These are phyloP conservation scores for Wilhelminamyces savonicus DNA, from an alignment of 805 yeast genomes.

Conservation along the genomic window DNA sequence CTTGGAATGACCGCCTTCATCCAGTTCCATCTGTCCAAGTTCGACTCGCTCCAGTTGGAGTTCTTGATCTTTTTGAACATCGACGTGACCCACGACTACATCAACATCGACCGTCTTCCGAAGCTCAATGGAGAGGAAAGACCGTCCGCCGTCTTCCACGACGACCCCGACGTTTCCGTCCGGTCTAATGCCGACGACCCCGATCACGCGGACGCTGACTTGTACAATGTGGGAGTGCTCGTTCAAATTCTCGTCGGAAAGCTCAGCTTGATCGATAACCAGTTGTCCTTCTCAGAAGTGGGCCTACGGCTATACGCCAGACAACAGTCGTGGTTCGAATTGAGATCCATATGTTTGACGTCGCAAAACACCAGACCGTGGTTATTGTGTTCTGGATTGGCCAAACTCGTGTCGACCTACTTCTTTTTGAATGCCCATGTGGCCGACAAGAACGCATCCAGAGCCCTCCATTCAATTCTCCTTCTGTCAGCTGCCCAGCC, in stretches of 20 bases:
- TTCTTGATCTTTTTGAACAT: conserved; percentile 40
- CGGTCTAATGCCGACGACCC: conserved; percentile 2
- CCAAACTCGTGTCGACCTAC: conserved; percentile 23
- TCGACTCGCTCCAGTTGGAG: conserved; percentile 38
- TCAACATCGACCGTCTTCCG: conserved; percentile 21
- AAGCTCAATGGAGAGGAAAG: conserved; percentile 16
- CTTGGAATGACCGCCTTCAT: conserved; percentile 32
- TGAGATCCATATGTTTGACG: conserved; percentile 15
- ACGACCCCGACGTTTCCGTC: conserved; percentile 4
- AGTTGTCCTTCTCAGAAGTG: conserved; percentile 9
- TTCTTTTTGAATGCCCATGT: conserved; percentile 18
- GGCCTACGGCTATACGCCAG: conserved; percentile 1
- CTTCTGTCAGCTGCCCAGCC: background rate
- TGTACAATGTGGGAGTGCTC: conserved; percentile 15
- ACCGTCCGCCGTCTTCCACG: no score
- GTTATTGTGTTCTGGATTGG: conserved; percentile 33
- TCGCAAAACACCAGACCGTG: conserved; percentile 24
- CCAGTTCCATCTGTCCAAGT: conserved; percentile 33
- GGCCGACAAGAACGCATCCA: no score
- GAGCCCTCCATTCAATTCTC: background rate
- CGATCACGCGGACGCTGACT: background rate
- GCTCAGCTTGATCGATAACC: conserved; percentile 5
- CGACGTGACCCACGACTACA: conserved; percentile 30
- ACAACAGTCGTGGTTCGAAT: conserved; percentile 16
- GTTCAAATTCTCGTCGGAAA: conserved; percentile 16